Conservation (phyloP, 495 filamentous ascomycete genomes). For the Usnea hakonensis region DNA sequence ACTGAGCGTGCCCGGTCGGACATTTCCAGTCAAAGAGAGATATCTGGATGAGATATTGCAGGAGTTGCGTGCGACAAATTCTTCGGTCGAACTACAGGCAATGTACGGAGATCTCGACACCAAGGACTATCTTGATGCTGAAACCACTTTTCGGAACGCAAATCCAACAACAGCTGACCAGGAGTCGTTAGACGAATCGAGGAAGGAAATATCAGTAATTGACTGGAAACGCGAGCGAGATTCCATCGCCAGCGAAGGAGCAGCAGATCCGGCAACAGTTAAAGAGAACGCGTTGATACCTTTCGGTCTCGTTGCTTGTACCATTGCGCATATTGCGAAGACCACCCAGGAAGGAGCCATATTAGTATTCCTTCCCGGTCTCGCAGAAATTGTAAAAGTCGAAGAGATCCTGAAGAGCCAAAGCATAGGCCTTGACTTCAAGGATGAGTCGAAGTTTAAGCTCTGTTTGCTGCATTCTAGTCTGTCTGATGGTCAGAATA, state of each 20-base stretch:
- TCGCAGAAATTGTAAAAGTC: slow-evolving; percentile 41
- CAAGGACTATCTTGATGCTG: slow-evolving; percentile 30
- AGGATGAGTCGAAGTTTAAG: slow-evolving; percentile 36
- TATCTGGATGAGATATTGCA: slow-evolving; percentile 45
- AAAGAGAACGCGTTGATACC: slow-evolving; percentile 44
- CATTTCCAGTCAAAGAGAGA: slow-evolving; percentile 46
- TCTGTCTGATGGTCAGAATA: slow-evolving; percentile 38
- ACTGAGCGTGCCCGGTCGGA: slow-evolving; percentile 48
- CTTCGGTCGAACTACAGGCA: slow-evolving; percentile 17
- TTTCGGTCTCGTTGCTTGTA: slow-evolving; percentile 38
- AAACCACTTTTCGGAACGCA: slow-evolving; percentile 24
- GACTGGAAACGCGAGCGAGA: slow-evolving; percentile 41
- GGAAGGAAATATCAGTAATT: slow-evolving; percentile 30
- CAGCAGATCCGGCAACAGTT: slow-evolving; percentile 25
- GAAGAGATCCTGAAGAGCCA: slow-evolving; percentile 27
- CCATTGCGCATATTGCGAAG: slow-evolving; percentile 44
- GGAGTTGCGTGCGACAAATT: slow-evolving; percentile 28
- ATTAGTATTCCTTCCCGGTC: slow-evolving; percentile 51
- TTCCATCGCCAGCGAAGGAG: slow-evolving; percentile 22
- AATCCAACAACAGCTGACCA: slow-evolving; percentile 16
- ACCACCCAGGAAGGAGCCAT: slow-evolving; percentile 46
- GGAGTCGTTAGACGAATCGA: slow-evolving; percentile 13
- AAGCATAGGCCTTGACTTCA: slow-evolving; percentile 38
- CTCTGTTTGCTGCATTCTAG: slow-evolving; percentile 47
- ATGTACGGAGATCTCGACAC: slow-evolving; percentile 31